These are phyloP conservation scores for Melastoma candidum DNA, from an alignment of 441 rosid species.

Conservation along the genomic window DNA sequence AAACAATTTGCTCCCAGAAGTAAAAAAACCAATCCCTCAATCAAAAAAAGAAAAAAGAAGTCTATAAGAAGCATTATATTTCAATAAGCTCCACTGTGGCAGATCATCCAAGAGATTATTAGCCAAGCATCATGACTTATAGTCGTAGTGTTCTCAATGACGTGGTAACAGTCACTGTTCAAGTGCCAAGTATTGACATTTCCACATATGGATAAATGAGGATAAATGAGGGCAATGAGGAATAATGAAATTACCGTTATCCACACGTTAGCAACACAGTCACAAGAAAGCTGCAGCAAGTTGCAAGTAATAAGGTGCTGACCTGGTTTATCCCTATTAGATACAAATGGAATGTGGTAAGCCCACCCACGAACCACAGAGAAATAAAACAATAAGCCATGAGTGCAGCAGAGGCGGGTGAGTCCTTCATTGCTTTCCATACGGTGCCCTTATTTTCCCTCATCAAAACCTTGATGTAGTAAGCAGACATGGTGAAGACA, in stretches of 20 bases:
- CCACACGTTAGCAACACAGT: not conserved
- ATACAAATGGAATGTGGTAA: conserved; percentile 86
- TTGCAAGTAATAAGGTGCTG: conserved; percentile 14
- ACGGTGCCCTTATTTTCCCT: conserved; percentile 51
- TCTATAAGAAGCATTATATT: too few relatives aligned
- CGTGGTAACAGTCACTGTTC: too few relatives aligned
- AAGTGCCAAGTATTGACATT: too few relatives aligned
- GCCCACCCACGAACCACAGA: conserved; percentile 97
- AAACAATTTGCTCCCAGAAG: too few relatives aligned
- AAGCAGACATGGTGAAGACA: conserved; percentile 75
- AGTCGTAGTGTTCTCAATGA: too few relatives aligned
- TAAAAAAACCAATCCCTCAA: too few relatives aligned
- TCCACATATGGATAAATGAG: too few relatives aligned
- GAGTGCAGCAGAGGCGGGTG: conserved; percentile 71
- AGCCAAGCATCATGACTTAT: too few relatives aligned
- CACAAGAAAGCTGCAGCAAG: not conserved
- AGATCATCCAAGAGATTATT: too few relatives aligned
- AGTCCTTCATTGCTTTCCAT: conserved; percentile 85
- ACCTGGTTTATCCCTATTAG: conserved; percentile 92
- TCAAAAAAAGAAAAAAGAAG: too few relatives aligned
- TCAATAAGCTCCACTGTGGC: too few relatives aligned
- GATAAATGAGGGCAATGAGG: too few relatives aligned
- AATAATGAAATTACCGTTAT: conserved; percentile 4
- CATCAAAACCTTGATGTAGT: conserved; percentile 81
- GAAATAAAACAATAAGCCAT: conserved; percentile 81